A percentile compares a stretch with the other conserved stretches of the same genome.
These are phyloP conservation scores for Coleophoma crateriformis DNA, from an alignment of 2,329 filamentous ascomycete genomes.

Conservation along the genomic window DNA sequence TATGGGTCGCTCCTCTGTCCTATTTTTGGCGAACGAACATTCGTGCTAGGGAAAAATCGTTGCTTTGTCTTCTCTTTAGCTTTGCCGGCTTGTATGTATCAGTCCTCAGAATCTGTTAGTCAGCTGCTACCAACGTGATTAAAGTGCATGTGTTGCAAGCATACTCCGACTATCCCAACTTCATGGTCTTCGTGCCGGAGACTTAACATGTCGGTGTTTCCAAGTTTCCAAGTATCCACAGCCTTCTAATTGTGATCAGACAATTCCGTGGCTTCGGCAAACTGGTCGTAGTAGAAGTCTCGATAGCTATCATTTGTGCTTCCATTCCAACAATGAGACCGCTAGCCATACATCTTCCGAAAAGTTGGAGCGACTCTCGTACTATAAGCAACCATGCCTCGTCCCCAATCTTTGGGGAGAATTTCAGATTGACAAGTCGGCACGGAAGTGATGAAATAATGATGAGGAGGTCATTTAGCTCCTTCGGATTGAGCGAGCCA, in stretches of 20 bases:
- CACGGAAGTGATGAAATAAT: background rate
- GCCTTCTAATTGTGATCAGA: background rate
- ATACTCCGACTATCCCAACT: constrained; percentile 4
- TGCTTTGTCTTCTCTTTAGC: constrained; percentile 3
- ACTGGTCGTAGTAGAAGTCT: constrained; percentile 6
- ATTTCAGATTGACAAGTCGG: background rate
- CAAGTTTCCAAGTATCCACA: background rate
- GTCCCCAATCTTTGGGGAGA: background rate
- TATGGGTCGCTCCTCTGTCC: constrained; percentile 2
- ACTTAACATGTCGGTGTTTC: constrained; percentile 6
- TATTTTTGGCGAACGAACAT: constrained; percentile 3
- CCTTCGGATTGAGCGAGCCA: background rate
- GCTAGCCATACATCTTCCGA: background rate
- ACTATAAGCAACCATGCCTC: background rate
- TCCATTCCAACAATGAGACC: background rate
- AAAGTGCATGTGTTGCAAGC: background rate
- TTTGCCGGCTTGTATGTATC: constrained; percentile 4
- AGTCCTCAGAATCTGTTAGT: background rate
- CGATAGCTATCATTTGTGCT: constrained; percentile 7
- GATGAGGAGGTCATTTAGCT: background rate
- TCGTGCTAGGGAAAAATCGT: background rate
- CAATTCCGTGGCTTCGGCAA: constrained; percentile 2
- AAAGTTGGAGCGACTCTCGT: background rate
- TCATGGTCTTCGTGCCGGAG: constrained; percentile 1
- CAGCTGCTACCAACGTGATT: background rate